Evolutionary conservation across 176 grass and related monocot genomes (phyloP).

Genomic region (Alloteropsis semialata): DNA sequence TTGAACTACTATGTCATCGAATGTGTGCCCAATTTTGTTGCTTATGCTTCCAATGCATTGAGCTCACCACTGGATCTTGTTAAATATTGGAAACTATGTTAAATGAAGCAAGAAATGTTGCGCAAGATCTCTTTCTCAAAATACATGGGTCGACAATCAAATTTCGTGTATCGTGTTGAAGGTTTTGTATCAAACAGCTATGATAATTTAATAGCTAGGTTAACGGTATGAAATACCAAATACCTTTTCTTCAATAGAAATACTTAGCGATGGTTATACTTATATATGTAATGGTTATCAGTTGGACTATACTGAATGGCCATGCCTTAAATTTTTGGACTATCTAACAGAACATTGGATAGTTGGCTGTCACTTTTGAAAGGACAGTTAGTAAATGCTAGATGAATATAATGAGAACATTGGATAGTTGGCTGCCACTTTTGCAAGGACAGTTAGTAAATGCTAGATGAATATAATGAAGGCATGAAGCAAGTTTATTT

Average conservation of each 20-base stretch:
- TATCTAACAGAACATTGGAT: not conserved
- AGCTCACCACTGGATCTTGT: not conserved
- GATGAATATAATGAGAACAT: too few relatives aligned
- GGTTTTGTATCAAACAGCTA: not conserved
- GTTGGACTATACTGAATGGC: not conserved
- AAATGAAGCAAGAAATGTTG: not conserved
- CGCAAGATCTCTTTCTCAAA: not conserved
- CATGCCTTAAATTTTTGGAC: not conserved
- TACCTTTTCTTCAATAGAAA: not conserved
- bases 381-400: too few relatives aligned
- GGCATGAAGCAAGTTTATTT: not conserved
- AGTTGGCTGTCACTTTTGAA: too few relatives aligned
- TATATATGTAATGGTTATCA: not conserved
- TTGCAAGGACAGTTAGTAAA: constrained; percentile 11
- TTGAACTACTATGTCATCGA: not conserved
- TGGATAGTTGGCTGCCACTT: not conserved
- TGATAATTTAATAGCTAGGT: not conserved
- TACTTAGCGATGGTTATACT: not conserved
- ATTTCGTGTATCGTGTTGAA: not conserved
- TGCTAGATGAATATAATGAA: not conserved
- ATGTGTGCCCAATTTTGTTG: constrained; percentile 3
- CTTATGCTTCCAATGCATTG: not conserved
- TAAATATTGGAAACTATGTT: not conserved
- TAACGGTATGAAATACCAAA: not conserved
- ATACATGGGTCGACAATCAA: not conserved